Base-by-base conservation (phyloP, 805 yeast species). In the Kuraishia cidri region DNA sequence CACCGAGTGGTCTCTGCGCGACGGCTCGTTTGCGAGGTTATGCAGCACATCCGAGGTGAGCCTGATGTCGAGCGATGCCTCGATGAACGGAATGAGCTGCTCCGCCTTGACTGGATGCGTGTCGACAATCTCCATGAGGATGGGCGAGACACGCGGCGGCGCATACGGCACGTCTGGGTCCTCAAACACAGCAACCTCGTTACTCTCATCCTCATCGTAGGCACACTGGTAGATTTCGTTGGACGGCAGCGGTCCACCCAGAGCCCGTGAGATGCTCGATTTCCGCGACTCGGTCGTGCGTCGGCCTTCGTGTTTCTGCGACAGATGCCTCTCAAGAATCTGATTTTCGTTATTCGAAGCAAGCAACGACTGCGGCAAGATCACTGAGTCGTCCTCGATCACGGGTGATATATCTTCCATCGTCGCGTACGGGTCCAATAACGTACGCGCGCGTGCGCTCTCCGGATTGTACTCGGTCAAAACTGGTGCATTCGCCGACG, bases 71-170 rank as follows among this genome's bases (percentile, higher is more conserved):
- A 82, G 43, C 0, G 87, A 79, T 2, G 79, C 77, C 43, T 82
- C 92, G 27, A 83, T 52, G 46, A 82, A 83, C 1, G 92, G 94
- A 7, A 83, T 82, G 21, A 78, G 68, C 43, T 72, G 73, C 33
- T 72, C 72, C 4, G 79, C 70, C 29, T 74, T 69, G 50, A 77
- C 79, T 2, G 81, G 75, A 0, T 88, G 86, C 0, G 90, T 78
- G 44, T 83, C 94, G 1, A 82, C 72, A 21, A 82, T 57, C 47
- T 83, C 94, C 4, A 79, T 58, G 20, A 75, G 52, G 8, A 80
- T 71, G 1, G 87, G 84, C 0, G 80, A 58, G 10, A 69, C 60
- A 3, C 55, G 50, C 0, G 84, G 84, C 0, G 74, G 72, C 2
- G 44, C 35, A 42, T 69, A 66, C 26, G 35, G 26, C 11, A 12